Percentiles rank a stretch among this genome's conserved stretches.
These are phyloP conservation scores for Pleurotus cornucopiae DNA, from an alignment of 768 basidiomycete genomes.

Conservation along the genomic window DNA sequence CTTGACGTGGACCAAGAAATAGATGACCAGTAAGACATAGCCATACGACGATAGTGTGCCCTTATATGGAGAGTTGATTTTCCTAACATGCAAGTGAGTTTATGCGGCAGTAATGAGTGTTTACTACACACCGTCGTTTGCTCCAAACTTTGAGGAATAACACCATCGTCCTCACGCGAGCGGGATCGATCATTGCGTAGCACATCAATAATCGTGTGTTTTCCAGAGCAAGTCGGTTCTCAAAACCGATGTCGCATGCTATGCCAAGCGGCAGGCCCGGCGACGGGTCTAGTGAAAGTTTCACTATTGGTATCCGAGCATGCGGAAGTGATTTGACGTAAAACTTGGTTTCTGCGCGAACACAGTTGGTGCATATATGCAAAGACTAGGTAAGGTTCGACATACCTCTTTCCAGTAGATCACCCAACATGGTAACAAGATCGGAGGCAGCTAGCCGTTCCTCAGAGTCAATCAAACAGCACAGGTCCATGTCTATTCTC, in stretches of 20 bases:
- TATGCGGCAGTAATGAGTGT: neutral
- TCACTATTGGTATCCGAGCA: slow-evolving; percentile 98
- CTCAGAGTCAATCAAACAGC: slow-evolving; percentile 89
- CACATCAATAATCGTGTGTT: slow-evolving; percentile 95
- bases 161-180: slow-evolving; percentile 89
- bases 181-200: slow-evolving; percentile 95
- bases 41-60: slow-evolving; percentile 97
- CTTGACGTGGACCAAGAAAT: slow-evolving; percentile 97
- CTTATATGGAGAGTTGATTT: slow-evolving; percentile 98
- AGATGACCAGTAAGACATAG: slow-evolving; percentile 96
- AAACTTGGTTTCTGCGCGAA: slow-evolving; percentile 80
- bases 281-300: slow-evolving; percentile 87
- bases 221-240: slow-evolving; percentile 94
- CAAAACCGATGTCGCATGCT: slow-evolving; percentile 97
- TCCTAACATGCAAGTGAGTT: slow-evolving; percentile 39
- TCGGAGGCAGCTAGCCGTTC: slow-evolving; percentile 78
- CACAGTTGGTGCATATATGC: slow-evolving; percentile 5
- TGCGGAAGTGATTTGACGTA: slow-evolving; percentile 94
- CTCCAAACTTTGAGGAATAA: slow-evolving; percentile 99
- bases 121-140: slow-evolving; percentile 70
- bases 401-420: slow-evolving; percentile 89
- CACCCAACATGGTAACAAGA: slow-evolving; percentile 91
- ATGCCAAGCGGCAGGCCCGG: slow-evolving; percentile 81
- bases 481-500: slow-evolving; percentile 91
- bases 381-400: slow-evolving; percentile 14